Evolutionary conservation across 495 filamentous ascomycete genomes (phyloP), one percentile per base, ranked within the genome.

Genomic region (Penicillium coprophilum): DNA sequence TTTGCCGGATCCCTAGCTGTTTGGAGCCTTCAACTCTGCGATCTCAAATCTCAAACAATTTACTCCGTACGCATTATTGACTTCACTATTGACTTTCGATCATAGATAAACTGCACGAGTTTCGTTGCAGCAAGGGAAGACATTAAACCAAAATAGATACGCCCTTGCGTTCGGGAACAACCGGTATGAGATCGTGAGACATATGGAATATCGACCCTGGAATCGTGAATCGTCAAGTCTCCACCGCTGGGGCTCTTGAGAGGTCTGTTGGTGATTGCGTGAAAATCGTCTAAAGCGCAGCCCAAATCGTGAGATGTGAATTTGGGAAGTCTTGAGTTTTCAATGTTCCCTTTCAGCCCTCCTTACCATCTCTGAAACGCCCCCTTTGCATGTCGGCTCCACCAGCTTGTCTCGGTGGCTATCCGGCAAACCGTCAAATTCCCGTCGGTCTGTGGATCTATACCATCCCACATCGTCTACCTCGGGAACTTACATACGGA

Each of bases 21-120:
- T 31, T 31, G 5, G 10, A 31, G 17, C 45, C 45, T 31, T 19
- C 15, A 30, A 15, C 4, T 34, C 4, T 11, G 13, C 9, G 28
- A n/a, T 19, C 1, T 12, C 28, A 17, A 20, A 47, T 47, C 24
- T 47, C 7, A 12, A 28, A 28, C 27, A 1, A 28, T 46, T 27
- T 17, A 38, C n/a, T n/a, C n/a, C n/a, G n/a, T n/a, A n/a, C n/a
- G 4, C 7, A 47, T 3, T 27, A 46, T 30, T 19, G 15, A 47
- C 8, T 20, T 20, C 45, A 31, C 20, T 47, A 47, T 47, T 47
- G 45, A 47, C 27, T 47, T 46, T 17, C 1, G 21, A 51, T 36
- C 32, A 38, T 53, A 20, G 36, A 45, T 9, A 13, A 28, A 40
- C 50, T 44, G 50, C 50, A 53, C 50, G 50, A 53, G 50, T 24